Conservation (phyloP, 108 stramenopile genomes). For the Aurantiochytrium sp. region DNA sequence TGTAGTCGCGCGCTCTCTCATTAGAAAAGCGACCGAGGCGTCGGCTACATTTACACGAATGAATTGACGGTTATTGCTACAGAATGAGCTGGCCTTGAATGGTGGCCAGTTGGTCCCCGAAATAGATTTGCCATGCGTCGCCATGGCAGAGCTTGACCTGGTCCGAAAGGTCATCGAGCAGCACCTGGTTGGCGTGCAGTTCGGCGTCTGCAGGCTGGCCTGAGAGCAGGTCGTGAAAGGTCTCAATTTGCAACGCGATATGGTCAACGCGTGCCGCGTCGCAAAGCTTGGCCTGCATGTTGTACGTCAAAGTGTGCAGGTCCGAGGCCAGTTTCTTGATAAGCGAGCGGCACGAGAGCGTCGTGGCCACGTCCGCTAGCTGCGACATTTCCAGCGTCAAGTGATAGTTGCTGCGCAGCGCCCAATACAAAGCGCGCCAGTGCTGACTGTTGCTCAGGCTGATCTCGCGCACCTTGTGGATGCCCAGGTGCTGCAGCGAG, state of each 20-base stretch:
- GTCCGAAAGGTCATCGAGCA: not conserved
- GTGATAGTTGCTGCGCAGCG: conserved; percentile 8
- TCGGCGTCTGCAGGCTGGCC: not conserved
- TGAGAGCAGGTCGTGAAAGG: not conserved
- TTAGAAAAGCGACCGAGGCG: too few species aligned
- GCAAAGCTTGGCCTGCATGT: not conserved
- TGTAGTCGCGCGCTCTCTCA: too few species aligned
- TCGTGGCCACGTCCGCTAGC: not conserved
- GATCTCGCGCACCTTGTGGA: not conserved
- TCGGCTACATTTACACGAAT: too few species aligned
- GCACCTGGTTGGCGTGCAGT: not conserved
- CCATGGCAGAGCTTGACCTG: not conserved
- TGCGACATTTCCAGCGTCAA: not conserved
- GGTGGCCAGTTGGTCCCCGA: not conserved
- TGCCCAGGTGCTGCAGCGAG: not conserved
- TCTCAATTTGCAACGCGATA: not conserved
- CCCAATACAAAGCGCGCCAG: conserved; percentile 19
- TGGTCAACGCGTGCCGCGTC: conserved; percentile 20
- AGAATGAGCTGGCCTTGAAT: conserved; percentile 3
- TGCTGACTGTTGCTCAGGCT: not conserved
- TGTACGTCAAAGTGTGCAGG: not conserved
- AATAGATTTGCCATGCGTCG: not conserved
- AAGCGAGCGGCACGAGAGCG: not conserved
- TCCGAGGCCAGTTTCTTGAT: not conserved
- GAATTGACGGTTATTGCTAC: too few species aligned